Evolutionary conservation across 441 rosid species (phyloP).

Genomic region (Manihot esculenta): DNA sequence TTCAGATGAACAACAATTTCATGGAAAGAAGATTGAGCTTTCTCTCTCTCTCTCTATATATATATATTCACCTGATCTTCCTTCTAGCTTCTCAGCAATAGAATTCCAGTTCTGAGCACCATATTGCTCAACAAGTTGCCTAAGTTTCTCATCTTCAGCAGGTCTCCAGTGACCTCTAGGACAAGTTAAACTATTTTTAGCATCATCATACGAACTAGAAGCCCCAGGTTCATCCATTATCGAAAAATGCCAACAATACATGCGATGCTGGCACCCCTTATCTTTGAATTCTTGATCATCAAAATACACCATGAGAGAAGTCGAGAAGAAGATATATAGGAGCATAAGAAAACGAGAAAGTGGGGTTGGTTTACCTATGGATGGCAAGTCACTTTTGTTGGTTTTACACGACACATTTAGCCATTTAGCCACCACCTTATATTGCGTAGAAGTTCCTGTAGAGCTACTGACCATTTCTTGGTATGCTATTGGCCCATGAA

Average conservation of each 20-base stretch:
- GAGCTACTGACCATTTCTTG: conserved; percentile 37
- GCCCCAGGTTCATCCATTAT: conserved; percentile 23
- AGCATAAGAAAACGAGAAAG: conserved; percentile 39
- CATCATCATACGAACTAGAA: conserved; percentile 39
- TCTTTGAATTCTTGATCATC: conserved; percentile 5
- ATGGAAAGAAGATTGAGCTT: too few species aligned
- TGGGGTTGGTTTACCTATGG: conserved; percentile 64
- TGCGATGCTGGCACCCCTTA: neutral
- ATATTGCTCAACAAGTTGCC: conserved; percentile 70
- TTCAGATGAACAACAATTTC: too few species aligned
- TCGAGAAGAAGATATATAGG: conserved; percentile 41
- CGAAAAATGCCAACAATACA: too few species aligned
- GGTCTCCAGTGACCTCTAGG: conserved; percentile 98
- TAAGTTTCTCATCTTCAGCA: conserved; percentile 81
- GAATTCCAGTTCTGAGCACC: conserved; percentile 98
- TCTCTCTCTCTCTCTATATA: too few species aligned
- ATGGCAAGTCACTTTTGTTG: conserved; percentile 75
- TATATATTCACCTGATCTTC: conserved; percentile 71
- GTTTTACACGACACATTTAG: conserved; percentile 58
- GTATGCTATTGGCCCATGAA: conserved; percentile 27
- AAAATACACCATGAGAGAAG: conserved; percentile 34
- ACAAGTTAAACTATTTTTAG: conserved; percentile 31
- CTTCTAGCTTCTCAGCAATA: conserved; percentile 80
- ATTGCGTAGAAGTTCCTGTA: neutral
- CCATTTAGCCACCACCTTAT: neutral